Evolutionary conservation across 768 basidiomycete species (phyloP).

Genomic region (Suillus subluteus): DNA sequence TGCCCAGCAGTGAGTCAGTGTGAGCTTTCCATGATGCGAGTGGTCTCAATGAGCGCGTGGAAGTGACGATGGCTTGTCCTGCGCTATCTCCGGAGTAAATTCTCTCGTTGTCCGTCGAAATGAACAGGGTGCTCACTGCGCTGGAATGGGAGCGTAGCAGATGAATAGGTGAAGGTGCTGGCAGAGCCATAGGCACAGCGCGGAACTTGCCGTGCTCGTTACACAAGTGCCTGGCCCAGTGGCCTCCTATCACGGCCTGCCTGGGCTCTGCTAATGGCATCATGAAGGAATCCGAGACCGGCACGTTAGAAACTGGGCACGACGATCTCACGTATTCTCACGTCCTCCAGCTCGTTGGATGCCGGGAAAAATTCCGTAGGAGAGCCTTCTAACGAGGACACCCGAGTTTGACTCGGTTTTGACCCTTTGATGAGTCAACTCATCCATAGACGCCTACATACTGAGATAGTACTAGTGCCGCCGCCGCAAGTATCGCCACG

Average conservation of each 20-base stretch:
- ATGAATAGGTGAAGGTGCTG: conserved; percentile 66
- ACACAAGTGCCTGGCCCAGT: background rate
- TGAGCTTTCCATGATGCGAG: conserved; percentile 81
- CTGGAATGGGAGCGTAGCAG: conserved; percentile 74
- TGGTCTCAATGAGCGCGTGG: conserved; percentile 75
- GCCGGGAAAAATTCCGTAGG: too few relatives aligned
- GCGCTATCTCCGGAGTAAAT: conserved; percentile 86
- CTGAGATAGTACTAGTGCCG: background rate
- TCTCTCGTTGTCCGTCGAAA: conserved; percentile 76
- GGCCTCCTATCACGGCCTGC: too few relatives aligned
- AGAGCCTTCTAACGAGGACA: too few relatives aligned
- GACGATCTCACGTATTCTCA: too few relatives aligned
- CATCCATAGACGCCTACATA: background rate
- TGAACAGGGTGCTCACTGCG: conserved; percentile 58
- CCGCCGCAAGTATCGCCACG: background rate
- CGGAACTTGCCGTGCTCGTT: background rate
- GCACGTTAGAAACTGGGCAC: too few relatives aligned
- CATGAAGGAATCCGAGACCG: too few relatives aligned
- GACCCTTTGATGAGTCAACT: background rate
- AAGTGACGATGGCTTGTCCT: conserved; percentile 78
- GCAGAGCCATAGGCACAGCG: conserved; percentile 5
- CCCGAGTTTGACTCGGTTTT: too few relatives aligned
- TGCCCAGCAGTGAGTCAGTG: conserved; percentile 70
- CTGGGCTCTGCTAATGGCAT: too few relatives aligned
- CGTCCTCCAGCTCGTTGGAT: too few relatives aligned